Evolutionary conservation across 192 early-diverging fungal genomes (phyloP).

Genomic region (Cladochytrium replicatum): DNA sequence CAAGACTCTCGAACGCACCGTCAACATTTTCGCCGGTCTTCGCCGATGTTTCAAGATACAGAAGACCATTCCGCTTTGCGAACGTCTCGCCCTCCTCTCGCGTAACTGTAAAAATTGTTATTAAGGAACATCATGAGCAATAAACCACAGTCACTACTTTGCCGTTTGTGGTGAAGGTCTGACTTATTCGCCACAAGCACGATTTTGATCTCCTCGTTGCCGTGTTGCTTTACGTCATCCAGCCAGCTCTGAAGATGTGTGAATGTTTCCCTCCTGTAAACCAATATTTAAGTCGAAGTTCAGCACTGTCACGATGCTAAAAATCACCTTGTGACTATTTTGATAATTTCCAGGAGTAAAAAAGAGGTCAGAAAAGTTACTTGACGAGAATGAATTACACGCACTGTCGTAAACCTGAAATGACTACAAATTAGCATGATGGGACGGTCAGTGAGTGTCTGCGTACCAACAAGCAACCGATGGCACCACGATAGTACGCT

Average conservation of each 20-base stretch:
- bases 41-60: slow-evolving; percentile 86
- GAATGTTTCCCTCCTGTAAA: slow-evolving; percentile 54
- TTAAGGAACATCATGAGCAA: background rate
- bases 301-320: slow-evolving; percentile 7
- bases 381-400: slow-evolving; percentile 3
- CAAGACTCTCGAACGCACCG: slow-evolving; percentile 19
- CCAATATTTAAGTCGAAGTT: slow-evolving; percentile 5
- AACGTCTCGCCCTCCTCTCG: slow-evolving; percentile 80
- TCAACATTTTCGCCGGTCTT: slow-evolving; percentile 84
- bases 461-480: slow-evolving; percentile 23
- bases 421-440: slow-evolving; percentile 60
- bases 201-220: slow-evolving; percentile 80
- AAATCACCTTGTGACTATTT: background rate
- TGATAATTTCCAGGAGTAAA: background rate
- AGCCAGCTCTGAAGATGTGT: slow-evolving; percentile 68
- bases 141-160: slow-evolving; percentile 1
- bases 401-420: slow-evolving; percentile 12
- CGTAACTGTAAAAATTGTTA: slow-evolving; percentile 44
- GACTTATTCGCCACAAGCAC: slow-evolving; percentile 90
- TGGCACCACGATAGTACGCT: slow-evolving; percentile 33
- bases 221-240: slow-evolving; percentile 79
- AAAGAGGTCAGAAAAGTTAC: no score
- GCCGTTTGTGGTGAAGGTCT: slow-evolving; percentile 69
- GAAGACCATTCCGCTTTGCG: slow-evolving; percentile 72
- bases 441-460: slow-evolving; percentile 54